Evolutionary conservation across 345 rosid species (phyloP), one percentile per base, ranked within the genome.

Genomic region (Cardamine occulta): DNA sequence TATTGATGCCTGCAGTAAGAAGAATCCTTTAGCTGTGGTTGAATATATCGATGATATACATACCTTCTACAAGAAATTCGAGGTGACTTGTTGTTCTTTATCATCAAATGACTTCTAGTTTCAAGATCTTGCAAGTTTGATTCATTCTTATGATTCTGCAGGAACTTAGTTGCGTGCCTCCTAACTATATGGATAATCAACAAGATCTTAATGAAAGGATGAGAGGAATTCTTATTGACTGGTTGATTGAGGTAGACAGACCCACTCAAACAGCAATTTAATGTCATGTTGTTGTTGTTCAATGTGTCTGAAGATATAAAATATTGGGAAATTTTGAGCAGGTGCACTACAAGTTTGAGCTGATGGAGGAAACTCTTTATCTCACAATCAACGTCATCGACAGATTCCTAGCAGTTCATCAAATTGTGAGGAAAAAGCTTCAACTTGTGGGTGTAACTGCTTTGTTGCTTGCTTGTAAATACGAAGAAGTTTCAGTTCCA

Each of bases 401-500:
- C 62, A 85, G 97, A 84, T 96, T 96, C 77, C 78, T 96, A 73
- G 90, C 94, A 0, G 78, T 84, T 66, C 77, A 78, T 28, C 86
- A 82, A 56, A 73, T 93, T 0, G 78, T 75, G 68, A 93, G 96
- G 81, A 89, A 91, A 87, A 93, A 96, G 79, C 97, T 96, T 34
- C 99, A 96, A 84, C 85, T 93, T 19, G 96, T 96, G 34, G 99
- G 98, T n/a, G 89, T 93, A 7, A 91, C 98, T 24, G 97, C 97
- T 74, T 83, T 96, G 98, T 89, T 95, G 44, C 90, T 95, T 49
- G 99, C 99, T 40, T 95, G 98, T 84, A 95, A 95, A 57, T 95
- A 95, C 62, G 99, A 95, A 81, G 99, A 95, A 73, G 98, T 95
- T 40, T 89, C 91, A 52, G 97, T 95, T 70, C 99, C 99, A n/a